Conservation (phyloP, 2,329 filamentous ascomycete species). For the Ceratocystis eucalypticola region DNA sequence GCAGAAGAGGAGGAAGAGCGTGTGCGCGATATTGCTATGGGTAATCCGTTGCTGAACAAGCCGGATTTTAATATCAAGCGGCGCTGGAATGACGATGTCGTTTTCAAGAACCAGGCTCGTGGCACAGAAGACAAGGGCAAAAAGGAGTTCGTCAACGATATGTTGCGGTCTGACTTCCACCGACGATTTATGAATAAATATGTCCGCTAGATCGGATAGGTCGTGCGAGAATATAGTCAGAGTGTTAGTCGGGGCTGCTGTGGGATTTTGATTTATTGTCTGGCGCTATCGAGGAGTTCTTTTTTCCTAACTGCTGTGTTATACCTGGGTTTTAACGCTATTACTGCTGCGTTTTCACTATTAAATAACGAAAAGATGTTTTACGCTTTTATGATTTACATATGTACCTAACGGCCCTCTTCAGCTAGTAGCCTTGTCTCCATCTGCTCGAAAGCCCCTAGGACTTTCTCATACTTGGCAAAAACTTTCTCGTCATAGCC, state of each 20-base stretch:
- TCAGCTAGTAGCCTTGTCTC: slow-evolving; percentile 45
- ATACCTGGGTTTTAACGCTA: slow-evolving; percentile 3
- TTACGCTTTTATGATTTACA: not conserved
- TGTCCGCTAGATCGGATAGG: slow-evolving; percentile 33
- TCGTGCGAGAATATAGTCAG: not conserved
- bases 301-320: not conserved
- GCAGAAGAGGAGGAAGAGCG: slow-evolving; percentile 69
- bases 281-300: slow-evolving; percentile 6
- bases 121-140: slow-evolving; percentile 84
- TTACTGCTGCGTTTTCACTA: not conserved
- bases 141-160: slow-evolving; percentile 96
- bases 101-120: slow-evolving; percentile 96
- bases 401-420: slow-evolving; percentile 22
- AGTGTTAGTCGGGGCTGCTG: not conserved
- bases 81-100: slow-evolving; percentile 95
- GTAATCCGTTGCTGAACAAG: slow-evolving; percentile 85
- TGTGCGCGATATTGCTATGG: slow-evolving; percentile 77
- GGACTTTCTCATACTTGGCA: slow-evolving; percentile 60
- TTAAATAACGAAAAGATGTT: not conserved
- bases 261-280: slow-evolving; percentile 17
- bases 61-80: slow-evolving; percentile 81
- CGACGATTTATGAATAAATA: slow-evolving; percentile 83
- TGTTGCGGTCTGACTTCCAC: slow-evolving; percentile 91
- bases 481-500: slow-evolving; percentile 67
- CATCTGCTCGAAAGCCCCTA: slow-evolving; percentile 65